Percentiles rank a stretch among this genome's conserved stretches.
phyloP scores from a whole-genome alignment of 345 rosid genomes.

The Dipteronia sinensis region DNA sequence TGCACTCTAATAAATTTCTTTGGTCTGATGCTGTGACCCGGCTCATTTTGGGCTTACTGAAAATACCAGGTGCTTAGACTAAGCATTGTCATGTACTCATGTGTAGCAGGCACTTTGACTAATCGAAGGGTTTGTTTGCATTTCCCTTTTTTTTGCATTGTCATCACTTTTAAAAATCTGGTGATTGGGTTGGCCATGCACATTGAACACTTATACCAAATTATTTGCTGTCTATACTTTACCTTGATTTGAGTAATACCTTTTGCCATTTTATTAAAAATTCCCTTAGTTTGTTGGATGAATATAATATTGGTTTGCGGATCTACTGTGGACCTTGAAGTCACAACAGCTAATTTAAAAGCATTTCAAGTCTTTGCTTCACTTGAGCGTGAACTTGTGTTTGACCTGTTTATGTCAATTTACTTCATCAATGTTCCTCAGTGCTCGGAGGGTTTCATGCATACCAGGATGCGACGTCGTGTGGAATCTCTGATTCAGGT shows the following conservation, averaged over 20 bases:
- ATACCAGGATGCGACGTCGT: conserved; percentile 90
- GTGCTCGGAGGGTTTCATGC: conserved; percentile 98
- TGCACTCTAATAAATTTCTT: background rate
- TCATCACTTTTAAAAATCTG: background rate
- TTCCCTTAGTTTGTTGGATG: background rate
- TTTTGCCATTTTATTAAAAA: background rate
- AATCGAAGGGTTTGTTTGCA: background rate
- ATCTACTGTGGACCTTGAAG: background rate
- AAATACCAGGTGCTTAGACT: background rate
- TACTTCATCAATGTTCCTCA: conserved; percentile 26
- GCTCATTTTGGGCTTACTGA: background rate
- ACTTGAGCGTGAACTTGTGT: background rate
- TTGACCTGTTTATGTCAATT: conserved; percentile 11
- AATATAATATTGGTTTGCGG: background rate
- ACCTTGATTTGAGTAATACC: background rate
- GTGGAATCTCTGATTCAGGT: conserved; percentile 96
- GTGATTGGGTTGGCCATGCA: background rate
- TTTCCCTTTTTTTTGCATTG: background rate
- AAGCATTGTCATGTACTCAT: background rate
- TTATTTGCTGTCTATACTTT: background rate
- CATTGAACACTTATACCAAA: background rate
- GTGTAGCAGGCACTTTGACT: background rate
- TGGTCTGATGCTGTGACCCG: background rate
- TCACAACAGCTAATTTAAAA: background rate
- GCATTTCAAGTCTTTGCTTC: background rate